Evolutionary conservation across 139 green algal genomes (phyloP).

Genomic region (Picochlorum sp.): DNA sequence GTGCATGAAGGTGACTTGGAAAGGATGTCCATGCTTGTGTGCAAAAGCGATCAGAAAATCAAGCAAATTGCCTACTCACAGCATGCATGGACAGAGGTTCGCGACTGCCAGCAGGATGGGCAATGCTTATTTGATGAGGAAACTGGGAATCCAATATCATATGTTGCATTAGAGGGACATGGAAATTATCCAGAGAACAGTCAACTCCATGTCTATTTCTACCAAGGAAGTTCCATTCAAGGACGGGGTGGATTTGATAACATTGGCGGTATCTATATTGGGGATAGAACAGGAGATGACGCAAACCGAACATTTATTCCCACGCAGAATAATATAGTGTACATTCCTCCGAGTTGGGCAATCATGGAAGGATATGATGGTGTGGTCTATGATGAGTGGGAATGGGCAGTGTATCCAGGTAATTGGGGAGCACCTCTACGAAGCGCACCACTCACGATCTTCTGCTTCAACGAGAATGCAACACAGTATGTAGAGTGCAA

Average conservation of each 20-base stretch:
- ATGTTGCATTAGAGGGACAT: constrained; percentile 13
- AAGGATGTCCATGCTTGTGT: constrained; percentile 20
- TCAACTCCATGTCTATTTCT: background rate
- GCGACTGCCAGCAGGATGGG: constrained; percentile 18
- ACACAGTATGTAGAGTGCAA: background rate
- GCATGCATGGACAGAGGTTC: constrained; percentile 26
- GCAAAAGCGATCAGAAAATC: constrained; percentile 9
- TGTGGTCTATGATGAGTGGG: background rate
- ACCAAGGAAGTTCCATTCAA: background rate
- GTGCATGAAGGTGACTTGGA: constrained; percentile 28
- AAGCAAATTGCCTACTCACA: constrained; percentile 18
- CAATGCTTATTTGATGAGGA: constrained; percentile 12
- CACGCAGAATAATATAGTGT: constrained; percentile 4
- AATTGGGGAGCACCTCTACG: constrained; percentile 19
- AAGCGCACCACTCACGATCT: background rate
- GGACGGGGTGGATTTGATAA: constrained; percentile 9
- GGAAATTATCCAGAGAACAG: constrained; percentile 18
- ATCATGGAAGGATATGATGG: background rate
- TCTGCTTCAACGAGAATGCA: constrained; percentile 8
- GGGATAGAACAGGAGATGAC: constrained; percentile 11
- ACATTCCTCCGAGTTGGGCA: constrained; percentile 5
- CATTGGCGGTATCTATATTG: constrained; percentile 21
- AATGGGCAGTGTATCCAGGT: constrained; percentile 20
- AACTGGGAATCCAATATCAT: constrained; percentile 5
- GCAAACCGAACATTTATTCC: constrained; percentile 8